Conservation (phyloP, 1,284 basidiomycete genomes). For the Ceratobasidium sp. region DNA sequence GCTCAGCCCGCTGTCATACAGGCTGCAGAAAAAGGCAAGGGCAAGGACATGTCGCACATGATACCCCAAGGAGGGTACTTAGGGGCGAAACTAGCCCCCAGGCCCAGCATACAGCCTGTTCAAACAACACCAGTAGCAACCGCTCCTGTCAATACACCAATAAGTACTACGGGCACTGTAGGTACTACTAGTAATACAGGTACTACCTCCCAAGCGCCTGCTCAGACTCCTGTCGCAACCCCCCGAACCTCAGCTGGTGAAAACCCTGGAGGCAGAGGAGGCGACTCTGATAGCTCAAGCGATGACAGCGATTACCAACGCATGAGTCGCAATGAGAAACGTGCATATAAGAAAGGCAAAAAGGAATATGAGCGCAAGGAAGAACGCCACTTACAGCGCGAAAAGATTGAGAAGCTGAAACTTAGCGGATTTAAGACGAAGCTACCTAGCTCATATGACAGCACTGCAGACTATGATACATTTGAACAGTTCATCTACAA, state of each 20-base stretch:
- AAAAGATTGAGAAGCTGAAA: conserved; percentile 10
- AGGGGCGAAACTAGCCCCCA: neutral
- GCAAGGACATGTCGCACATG: neutral
- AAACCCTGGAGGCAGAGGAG: neutral
- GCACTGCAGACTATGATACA: conserved; percentile 7
- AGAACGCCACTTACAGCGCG: neutral
- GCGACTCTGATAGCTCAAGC: neutral
- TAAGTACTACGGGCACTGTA: too few relatives aligned
- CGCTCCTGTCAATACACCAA: too few relatives aligned
- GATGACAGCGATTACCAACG: neutral
- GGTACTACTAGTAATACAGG: too few relatives aligned
- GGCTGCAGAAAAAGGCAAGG: neutral
- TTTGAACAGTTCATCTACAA: conserved; percentile 40
- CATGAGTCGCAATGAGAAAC: neutral
- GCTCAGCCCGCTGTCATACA: neutral
- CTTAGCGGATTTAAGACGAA: conserved; percentile 23
- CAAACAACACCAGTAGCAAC: too few relatives aligned
- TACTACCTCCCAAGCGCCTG: too few relatives aligned
- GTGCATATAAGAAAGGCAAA: conserved; percentile 9
- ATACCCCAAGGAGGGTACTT: neutral
- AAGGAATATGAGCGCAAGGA: neutral
- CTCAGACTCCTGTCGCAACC: too few relatives aligned
- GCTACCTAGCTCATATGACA: conserved; percentile 27
- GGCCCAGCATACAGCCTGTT: too few relatives aligned
- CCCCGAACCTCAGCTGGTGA: too few relatives aligned